phyloP scores from a whole-genome alignment of 2,329 filamentous ascomycete genomes.

The Kalmusia sp. region DNA sequence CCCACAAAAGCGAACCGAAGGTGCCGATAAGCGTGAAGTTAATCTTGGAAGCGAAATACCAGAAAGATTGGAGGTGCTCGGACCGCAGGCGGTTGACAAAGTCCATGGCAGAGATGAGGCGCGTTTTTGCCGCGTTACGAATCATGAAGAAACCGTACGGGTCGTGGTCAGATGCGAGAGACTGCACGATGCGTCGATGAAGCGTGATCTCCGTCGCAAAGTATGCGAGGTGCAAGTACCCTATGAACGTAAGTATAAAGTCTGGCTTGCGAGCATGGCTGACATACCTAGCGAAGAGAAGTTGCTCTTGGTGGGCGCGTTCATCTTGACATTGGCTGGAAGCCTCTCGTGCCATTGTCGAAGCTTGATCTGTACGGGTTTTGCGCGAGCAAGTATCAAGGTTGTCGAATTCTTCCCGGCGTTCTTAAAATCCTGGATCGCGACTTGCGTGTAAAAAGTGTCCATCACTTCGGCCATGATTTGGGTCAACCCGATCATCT shows the following conservation, averaged over 20 bases:
- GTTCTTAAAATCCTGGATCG: constrained; percentile 71
- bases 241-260: constrained; percentile 27
- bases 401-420: constrained; percentile 75
- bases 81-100: constrained; percentile 93
- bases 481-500: constrained; percentile 77
- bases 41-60: constrained; percentile 86
- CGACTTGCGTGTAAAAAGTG: constrained; percentile 80
- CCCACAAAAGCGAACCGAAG: constrained; percentile 88
- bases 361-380: constrained; percentile 81
- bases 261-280: not conserved
- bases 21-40: constrained; percentile 96
- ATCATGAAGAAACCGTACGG: constrained; percentile 90
- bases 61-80: constrained; percentile 86
- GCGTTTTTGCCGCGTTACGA: constrained; percentile 90
- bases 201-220: constrained; percentile 94
- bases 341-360: constrained; percentile 82
- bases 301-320: constrained; percentile 54
- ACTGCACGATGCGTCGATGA: constrained; percentile 88
- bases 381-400: constrained; percentile 75
- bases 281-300: constrained; percentile 52
- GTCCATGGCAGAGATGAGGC: constrained; percentile 94
- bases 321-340: constrained; percentile 70
- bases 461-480: constrained; percentile 83
- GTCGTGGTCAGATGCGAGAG: constrained; percentile 68
- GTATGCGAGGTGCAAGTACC: constrained; percentile 86